Base-by-base conservation (phyloP, 805 yeast species). In the Yamadazyma philogaea region DNA sequence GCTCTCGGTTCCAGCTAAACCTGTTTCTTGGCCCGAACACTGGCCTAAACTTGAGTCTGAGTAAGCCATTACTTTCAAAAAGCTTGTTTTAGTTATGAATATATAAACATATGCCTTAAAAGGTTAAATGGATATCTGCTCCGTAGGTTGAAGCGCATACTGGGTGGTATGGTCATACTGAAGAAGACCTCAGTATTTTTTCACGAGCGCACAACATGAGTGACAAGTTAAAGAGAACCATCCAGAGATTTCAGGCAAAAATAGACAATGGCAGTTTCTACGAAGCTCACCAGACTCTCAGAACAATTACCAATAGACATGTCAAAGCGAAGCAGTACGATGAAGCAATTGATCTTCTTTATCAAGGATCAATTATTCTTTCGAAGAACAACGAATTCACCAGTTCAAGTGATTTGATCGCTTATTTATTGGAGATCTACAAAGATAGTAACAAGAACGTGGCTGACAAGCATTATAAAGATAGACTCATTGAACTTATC, bases 241-340 rank as follows among this genome's bases (percentile, higher is more conserved):
- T 84, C 34, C 78, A 73, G 17, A 68, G 93, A 50, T 84, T 84
- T 66, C 78, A 81, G 55, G 74, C 70, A 34, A 82, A 85, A 54
- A 83, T 91, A 49, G 77, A 75, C 39, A 75, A 75, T 38, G 87
- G 87, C 2, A 85, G 89, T 42, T 88, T 75, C 66, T 91, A 91
- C 60, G 99, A 93, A 60, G 98, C 98, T 0, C 96, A 91, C 60
- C 98, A 93, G 63, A 90, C 96, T 0, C 74, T 93, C 39, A 73
- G 96, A 56, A 88, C 98, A 5, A 85, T 91, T 41, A 86, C 87
- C 32, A 89, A 89, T 51, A 74, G 99, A 57, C 84, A 86, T 56
- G 83, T 85, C 33, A 79, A 86, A 49, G 59, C 81, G 18, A 79
- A 79, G 46, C 79, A 83, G 45, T 87, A 75, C 59, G 67, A 64